These are phyloP conservation scores for Tilletia caries DNA, from an alignment of 1,284 basidiomycete species.

Conservation along the genomic window DNA sequence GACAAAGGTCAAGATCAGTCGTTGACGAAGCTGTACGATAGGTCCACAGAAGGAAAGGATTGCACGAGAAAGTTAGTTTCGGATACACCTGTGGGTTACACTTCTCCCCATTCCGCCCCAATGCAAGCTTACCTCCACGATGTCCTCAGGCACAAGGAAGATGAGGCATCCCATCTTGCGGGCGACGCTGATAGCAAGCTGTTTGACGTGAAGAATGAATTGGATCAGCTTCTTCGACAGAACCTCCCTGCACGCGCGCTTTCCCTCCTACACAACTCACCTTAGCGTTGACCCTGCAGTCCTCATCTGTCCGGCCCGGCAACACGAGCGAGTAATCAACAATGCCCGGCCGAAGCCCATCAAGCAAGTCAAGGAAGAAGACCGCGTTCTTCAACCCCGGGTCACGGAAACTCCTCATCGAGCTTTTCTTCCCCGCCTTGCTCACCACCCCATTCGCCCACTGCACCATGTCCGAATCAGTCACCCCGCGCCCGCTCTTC, in stretches of 20 bases:
- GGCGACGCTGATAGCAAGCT: slow-evolving; percentile 90
- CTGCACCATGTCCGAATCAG: slow-evolving; percentile 86
- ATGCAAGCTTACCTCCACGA: slow-evolving; percentile 47
- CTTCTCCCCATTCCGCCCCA: slow-evolving; percentile 36
- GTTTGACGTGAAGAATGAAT: no score
- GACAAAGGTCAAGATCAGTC: slow-evolving; percentile 61
- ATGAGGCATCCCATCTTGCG: slow-evolving; percentile 95
- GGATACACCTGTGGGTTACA: neutral
- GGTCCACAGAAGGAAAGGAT: slow-evolving; percentile 10
- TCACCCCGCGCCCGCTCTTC: slow-evolving; percentile 72
- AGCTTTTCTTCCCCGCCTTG: slow-evolving; percentile 64
- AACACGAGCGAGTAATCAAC: slow-evolving; percentile 85
- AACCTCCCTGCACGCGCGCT: no score
- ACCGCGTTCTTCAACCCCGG: slow-evolving; percentile 81
- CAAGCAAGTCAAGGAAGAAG: slow-evolving; percentile 90
- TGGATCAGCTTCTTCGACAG: no score
- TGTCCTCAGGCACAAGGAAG: slow-evolving; percentile 89
- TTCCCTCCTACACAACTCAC: neutral
- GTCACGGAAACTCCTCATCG: slow-evolving; percentile 91
- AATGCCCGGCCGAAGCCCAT: slow-evolving; percentile 85
- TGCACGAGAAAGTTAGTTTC: neutral
- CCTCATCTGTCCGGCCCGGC: slow-evolving; percentile 71
- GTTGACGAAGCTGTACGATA: slow-evolving; percentile 31
- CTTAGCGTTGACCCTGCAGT: slow-evolving; percentile 78
- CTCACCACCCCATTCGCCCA: slow-evolving; percentile 93